These are phyloP conservation scores for Trifolium subterraneum DNA, from an alignment of 306 rosid genomes.

Conservation along the genomic window DNA sequence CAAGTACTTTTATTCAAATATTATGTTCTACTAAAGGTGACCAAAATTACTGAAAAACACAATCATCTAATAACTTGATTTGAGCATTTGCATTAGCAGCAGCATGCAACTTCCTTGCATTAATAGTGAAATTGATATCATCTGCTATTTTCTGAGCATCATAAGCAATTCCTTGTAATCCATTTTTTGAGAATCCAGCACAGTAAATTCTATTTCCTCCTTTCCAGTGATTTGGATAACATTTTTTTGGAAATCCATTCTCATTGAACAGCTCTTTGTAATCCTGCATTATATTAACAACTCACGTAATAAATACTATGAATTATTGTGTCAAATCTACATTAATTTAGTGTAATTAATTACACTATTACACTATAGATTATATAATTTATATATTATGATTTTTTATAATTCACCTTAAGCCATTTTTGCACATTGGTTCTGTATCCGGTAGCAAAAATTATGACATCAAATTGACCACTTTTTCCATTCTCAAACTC, in stretches of 20 bases:
- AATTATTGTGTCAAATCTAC: neutral
- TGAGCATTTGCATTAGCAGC: neutral
- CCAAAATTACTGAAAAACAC: neutral
- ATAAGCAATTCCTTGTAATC: constrained; percentile 53
- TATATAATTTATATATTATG: too few species aligned
- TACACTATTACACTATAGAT: neutral
- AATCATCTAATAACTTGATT: constrained; percentile 9
- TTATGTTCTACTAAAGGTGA: neutral
- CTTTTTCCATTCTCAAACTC: constrained; percentile 52
- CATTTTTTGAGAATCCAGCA: constrained; percentile 61
- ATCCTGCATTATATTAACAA: constrained; percentile 45
- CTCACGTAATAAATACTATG: neutral
- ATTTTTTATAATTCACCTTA: constrained; percentile 48
- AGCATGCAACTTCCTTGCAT: neutral
- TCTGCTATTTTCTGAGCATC: constrained; percentile 57
- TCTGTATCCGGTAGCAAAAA: constrained; percentile 76
- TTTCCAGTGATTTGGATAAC: constrained; percentile 64
- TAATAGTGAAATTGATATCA: constrained; percentile 38
- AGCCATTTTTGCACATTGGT: constrained; percentile 68
- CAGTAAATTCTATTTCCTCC: constrained; percentile 55
- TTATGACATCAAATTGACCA: constrained; percentile 52
- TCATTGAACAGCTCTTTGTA: constrained; percentile 53
- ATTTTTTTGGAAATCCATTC: constrained; percentile 61
- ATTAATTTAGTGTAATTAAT: neutral
- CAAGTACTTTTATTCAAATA: neutral